Evolutionary conservation across 2,329 filamentous ascomycete genomes (phyloP), one percentile per base, ranked within the genome.

Genomic region (Leptosphaerulina australis): DNA sequence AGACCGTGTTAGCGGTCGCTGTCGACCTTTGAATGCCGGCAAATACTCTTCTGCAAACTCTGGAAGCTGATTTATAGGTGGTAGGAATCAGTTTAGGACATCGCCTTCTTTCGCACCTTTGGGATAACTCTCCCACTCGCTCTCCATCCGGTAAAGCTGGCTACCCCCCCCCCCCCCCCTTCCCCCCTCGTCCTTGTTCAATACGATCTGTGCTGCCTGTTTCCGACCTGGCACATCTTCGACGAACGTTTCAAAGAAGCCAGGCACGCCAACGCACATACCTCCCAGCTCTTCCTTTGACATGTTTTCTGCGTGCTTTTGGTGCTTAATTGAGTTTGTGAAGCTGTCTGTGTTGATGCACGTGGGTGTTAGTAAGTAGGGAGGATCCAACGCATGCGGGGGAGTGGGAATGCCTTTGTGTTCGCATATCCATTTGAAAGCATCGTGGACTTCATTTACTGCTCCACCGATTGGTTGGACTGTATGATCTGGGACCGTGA

Each of bases 241-340:
- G 34, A 67, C 60, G 52, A 55, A 63, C 10, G 50, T 51, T 10
- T 66, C 33, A 35, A 55, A 57, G 52, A 66, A 64, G 31, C 59
- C 47, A 30, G 59, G 60, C 30, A 63, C 45, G 12, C 55, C 50
- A 43, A 62, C 53, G 39, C 62, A 53, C 21, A 59, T 38, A 15
- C 36, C 45, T 40, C 57, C 58, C 12, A 62, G 34, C 41, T 62
- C 55, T 53, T 58, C 53, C 55, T 55, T 62, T 25, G 60, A 43
- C 38, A 50, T 18, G 18, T 20, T 31, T 20, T 50, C 38, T 4
- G 44, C 22, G 22, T 44, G 33, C 33, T 44, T 37, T n/a, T n/a
- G n/a, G n/a, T n/a, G n/a, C n/a, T n/a, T n/a, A n/a, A n/a, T n/a
- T n/a, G n/a, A n/a, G n/a, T n/a, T n/a, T n/a, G n/a, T n/a, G n/a